Evolutionary conservation across 257 asterid species (phyloP).

Genomic region (Penstemon newberryi): DNA sequence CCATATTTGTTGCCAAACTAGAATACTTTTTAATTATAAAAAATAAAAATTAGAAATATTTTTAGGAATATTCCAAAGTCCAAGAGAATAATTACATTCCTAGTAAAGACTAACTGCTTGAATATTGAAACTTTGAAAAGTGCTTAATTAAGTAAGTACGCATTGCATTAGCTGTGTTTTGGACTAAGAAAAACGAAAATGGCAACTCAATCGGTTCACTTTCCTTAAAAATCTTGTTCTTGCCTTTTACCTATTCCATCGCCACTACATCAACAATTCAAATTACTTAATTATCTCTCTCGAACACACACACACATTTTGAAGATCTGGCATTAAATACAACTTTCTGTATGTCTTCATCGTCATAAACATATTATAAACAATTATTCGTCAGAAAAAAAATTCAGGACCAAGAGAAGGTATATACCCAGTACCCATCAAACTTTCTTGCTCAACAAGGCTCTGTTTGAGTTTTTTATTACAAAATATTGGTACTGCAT

Average conservation of each 20-base stretch:
- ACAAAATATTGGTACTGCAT: slow-evolving; percentile 3
- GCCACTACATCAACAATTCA: background rate
- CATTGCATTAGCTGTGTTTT: background rate
- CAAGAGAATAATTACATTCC: too few relatives aligned
- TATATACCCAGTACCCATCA: slow-evolving; percentile 12
- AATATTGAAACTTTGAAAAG: too few relatives aligned
- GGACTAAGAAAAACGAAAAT: background rate
- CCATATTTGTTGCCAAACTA: too few relatives aligned
- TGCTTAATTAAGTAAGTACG: background rate
- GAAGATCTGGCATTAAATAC: background rate
- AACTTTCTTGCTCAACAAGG: slow-evolving; percentile 50
- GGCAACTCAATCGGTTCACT: background rate
- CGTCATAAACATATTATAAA: background rate
- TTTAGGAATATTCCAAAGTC: background rate
- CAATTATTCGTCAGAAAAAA: background rate
- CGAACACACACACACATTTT: background rate
- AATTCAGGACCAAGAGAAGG: background rate
- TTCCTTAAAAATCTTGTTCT: background rate
- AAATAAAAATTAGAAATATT: too few relatives aligned
- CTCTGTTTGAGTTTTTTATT: background rate
- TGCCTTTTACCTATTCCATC: background rate
- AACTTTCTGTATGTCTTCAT: background rate
- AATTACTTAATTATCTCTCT: background rate
- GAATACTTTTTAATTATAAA: too few relatives aligned
- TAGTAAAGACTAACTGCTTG: too few relatives aligned